These are phyloP conservation scores for Perkinsus marinus DNA, from an alignment of 169 alveolate species.

Conservation along the genomic window DNA sequence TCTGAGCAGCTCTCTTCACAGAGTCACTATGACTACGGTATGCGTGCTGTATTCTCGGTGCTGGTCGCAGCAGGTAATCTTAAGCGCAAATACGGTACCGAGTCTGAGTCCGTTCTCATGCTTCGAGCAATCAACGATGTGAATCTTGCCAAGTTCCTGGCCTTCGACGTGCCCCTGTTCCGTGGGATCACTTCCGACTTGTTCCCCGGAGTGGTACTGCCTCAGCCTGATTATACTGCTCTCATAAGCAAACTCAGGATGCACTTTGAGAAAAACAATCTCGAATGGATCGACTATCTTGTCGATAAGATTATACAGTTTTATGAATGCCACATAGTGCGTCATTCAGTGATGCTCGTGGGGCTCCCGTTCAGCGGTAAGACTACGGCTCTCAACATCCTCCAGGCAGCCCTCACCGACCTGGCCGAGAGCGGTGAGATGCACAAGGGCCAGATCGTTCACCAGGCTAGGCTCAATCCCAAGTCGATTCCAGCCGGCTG, in stretches of 20 bases:
- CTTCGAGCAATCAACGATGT: slow-evolving; percentile 45
- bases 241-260: slow-evolving; percentile 38
- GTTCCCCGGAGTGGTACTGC: slow-evolving; percentile 73
- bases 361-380: slow-evolving; percentile 83
- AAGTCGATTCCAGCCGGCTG: slow-evolving; percentile 64
- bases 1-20: slow-evolving; percentile 75
- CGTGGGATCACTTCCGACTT: slow-evolving; percentile 74
- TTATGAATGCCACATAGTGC: slow-evolving; percentile 70
- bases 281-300: slow-evolving; percentile 54
- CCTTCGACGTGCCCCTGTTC: slow-evolving; percentile 55
- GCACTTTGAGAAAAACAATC: slow-evolving; percentile 31
- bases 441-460: slow-evolving; percentile 58
- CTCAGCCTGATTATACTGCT: slow-evolving; percentile 44
- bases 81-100: slow-evolving; percentile 71
- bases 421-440: slow-evolving; percentile 57
- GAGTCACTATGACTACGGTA: slow-evolving; percentile 86
- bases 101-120: slow-evolving; percentile 61
- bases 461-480: slow-evolving; percentile 62
- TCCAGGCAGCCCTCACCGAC: slow-evolving; percentile 68
- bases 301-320: slow-evolving; percentile 73
- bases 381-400: slow-evolving; percentile 64
- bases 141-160: slow-evolving; percentile 43
- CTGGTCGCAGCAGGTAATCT: slow-evolving; percentile 82
- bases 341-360: slow-evolving; percentile 80
- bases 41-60: slow-evolving; percentile 82